Conservation (phyloP, 192 early-diverging fungal species). For the Coemansia sp. region DNA sequence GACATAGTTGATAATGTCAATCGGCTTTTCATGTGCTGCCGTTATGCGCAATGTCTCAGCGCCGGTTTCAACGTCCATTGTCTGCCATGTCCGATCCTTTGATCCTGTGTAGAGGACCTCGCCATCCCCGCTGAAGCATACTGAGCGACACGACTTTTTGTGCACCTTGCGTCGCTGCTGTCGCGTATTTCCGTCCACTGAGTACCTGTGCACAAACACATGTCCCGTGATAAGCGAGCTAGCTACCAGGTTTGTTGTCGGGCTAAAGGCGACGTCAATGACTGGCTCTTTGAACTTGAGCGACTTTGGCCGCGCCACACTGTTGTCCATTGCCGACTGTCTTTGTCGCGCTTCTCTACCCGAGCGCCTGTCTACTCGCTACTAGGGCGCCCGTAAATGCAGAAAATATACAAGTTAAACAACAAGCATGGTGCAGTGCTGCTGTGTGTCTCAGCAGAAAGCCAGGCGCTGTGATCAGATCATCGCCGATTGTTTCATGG, state of each 20-base stretch:
- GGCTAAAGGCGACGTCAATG: conserved; percentile 51
- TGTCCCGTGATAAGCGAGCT: conserved; percentile 55
- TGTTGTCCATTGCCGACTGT: conserved; percentile 36
- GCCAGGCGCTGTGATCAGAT: not conserved
- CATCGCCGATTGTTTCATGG: not conserved
- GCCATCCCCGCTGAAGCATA: conserved; percentile 81
- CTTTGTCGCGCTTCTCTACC: not conserved
- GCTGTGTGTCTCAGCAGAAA: not conserved
- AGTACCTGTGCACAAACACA: conserved; percentile 48
- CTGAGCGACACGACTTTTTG: conserved; percentile 82
- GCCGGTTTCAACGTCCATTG: conserved; percentile 76
- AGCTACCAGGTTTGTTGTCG: conserved; percentile 38
- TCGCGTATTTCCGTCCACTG: conserved; percentile 44
- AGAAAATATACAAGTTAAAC: not conserved
- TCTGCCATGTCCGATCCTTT: conserved; percentile 79
- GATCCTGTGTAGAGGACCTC: conserved; percentile 67
- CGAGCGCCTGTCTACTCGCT: not conserved
- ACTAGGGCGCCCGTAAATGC: conserved; percentile 1
- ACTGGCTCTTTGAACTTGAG: conserved; percentile 54
- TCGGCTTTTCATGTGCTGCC: conserved; percentile 77
- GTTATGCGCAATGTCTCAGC: conserved; percentile 65
- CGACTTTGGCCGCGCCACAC: conserved; percentile 46
- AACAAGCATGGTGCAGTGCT: not conserved
- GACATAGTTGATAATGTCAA: conserved; percentile 74
- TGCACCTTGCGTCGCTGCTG: conserved; percentile 54